These are phyloP conservation scores for Sporothrix humicola DNA, from an alignment of 2,329 filamentous ascomycete species.

Conservation along the genomic window DNA sequence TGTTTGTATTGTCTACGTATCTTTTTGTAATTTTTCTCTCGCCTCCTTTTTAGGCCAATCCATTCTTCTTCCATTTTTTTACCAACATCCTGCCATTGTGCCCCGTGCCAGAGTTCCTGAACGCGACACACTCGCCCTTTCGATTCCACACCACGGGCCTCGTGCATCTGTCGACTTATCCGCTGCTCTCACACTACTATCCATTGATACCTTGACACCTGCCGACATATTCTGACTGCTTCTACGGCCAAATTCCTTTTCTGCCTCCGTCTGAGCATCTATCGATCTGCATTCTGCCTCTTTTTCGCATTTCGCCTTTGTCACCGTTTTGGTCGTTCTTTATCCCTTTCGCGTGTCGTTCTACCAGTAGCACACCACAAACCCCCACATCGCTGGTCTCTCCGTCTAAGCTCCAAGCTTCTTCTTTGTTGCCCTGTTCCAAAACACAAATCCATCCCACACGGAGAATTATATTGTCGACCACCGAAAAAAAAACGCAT, in stretches of 20 bases:
- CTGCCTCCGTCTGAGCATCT: background rate
- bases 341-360: background rate
- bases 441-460: conserved; percentile 2
- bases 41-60: background rate
- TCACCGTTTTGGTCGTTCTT: background rate
- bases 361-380: background rate
- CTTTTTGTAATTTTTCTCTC: conserved; percentile 16
- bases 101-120: background rate
- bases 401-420: background rate
- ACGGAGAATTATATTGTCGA: conserved; percentile 10
- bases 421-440: background rate
- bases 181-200: background rate
- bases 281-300: background rate
- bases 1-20: conserved; percentile 7
- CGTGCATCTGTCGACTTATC: conserved; percentile 32
- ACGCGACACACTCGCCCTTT: conserved; percentile 22
- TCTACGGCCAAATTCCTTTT: conserved; percentile 14
- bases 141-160: conserved; percentile 34
- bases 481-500: background rate
- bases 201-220: conserved; percentile 15
- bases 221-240: conserved; percentile 3
- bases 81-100: background rate
- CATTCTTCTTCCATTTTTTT: background rate
- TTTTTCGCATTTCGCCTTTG: background rate
- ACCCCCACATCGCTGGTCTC: conserved; percentile 16